Evolutionary conservation across 345 rosid species (phyloP).

Genomic region (Brassica rapa): DNA sequence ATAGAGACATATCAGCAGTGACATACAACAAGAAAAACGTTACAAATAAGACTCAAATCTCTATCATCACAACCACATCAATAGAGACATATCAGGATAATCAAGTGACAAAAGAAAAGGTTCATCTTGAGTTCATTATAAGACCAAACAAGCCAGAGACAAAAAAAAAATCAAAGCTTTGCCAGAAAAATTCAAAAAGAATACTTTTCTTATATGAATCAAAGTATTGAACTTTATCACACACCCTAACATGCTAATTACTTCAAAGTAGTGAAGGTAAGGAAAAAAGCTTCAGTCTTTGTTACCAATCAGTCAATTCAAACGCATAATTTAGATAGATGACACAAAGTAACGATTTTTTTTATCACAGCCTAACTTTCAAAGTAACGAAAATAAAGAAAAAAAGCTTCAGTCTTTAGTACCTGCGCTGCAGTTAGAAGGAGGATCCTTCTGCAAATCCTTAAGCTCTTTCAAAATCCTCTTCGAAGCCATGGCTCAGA

Average conservation of each 20-base stretch:
- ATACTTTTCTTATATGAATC: too few relatives aligned
- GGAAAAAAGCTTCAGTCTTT: too few relatives aligned
- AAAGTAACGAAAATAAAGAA: background rate
- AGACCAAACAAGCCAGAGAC: background rate
- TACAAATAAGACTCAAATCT: background rate
- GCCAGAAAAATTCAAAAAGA: background rate
- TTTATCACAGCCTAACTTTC: background rate
- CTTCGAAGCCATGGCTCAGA: slow-evolving; percentile 46
- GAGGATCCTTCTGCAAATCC: slow-evolving; percentile 56
- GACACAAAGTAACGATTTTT: background rate
- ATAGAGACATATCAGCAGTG: background rate
- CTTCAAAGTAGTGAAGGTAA: too few relatives aligned
- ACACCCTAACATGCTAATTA: too few relatives aligned
- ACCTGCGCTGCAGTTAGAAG: slow-evolving; percentile 61
- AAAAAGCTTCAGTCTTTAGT: background rate
- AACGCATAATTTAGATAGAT: background rate
- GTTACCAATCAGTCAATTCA: too few relatives aligned
- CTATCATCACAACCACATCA: too few relatives aligned
- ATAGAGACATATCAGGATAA: too few relatives aligned
- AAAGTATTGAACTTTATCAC: too few relatives aligned
- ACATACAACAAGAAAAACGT: background rate
- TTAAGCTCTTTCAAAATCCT: slow-evolving; percentile 45
- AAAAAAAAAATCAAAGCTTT: background rate
- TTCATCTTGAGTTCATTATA: background rate
- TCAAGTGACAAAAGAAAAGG: background rate